Evolutionary conservation across 2,329 filamentous ascomycete species (phyloP).

Genomic region (Trichoderma sp.): DNA sequence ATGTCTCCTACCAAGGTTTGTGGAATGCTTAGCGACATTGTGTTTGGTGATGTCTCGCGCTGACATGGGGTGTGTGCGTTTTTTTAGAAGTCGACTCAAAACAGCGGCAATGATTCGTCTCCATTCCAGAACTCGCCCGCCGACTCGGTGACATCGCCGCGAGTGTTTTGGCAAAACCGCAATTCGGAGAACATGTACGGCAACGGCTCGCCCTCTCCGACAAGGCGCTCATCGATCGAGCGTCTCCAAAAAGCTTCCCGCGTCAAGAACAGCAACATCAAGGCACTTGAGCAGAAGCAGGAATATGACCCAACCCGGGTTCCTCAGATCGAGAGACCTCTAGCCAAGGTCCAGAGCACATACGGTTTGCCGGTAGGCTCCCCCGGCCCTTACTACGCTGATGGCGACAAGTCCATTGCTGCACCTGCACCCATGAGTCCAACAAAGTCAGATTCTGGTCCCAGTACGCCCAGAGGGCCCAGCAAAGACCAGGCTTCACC

Average conservation of each 20-base stretch:
- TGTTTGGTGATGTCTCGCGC: constrained; percentile 10
- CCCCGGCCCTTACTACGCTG: constrained; percentile 45
- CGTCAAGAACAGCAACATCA: constrained; percentile 97
- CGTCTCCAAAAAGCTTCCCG: constrained; percentile 90
- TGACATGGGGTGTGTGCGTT: constrained; percentile 22
- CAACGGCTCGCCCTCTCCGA: constrained; percentile 64
- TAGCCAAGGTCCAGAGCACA: constrained; percentile 72
- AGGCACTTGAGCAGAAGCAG: constrained; percentile 86
- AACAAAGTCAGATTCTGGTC: constrained; percentile 26
- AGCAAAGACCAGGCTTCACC: constrained; percentile 75
- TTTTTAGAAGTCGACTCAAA: constrained; percentile 63
- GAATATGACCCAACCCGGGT: constrained; percentile 84
- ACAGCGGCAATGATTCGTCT: constrained; percentile 71
- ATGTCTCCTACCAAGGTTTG: constrained; percentile 41
- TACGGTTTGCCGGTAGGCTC: constrained; percentile 58
- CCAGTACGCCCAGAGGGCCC: constrained; percentile 48
- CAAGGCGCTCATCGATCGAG: constrained; percentile 87
- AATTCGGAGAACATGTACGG: constrained; percentile 75
- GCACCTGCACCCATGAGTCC: constrained; percentile 29
- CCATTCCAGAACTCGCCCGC: constrained; percentile 83
- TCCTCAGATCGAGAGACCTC: constrained; percentile 76
- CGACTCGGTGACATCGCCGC: constrained; percentile 67
- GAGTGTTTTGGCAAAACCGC: constrained; percentile 86
- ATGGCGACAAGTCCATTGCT: constrained; percentile 47
- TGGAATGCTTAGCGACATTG: constrained; percentile 18